Base-by-base conservation (phyloP, 163 green algal species). In the Trebouxiophyceae sp. region DNA sequence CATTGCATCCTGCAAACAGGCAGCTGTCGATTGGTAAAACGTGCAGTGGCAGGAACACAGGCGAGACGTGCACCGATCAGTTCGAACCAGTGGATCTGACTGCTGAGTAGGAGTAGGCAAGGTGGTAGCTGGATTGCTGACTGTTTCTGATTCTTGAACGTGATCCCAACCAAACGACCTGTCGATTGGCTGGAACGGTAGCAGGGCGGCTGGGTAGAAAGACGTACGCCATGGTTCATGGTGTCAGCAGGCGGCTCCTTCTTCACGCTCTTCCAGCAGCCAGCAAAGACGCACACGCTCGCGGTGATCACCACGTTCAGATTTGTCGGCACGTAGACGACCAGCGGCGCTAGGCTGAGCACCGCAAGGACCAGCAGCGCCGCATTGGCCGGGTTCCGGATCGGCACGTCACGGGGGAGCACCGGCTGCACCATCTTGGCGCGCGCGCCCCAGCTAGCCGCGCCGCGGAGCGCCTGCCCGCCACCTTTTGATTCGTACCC, bases 1-100 rank as follows among this genome's bases (percentile, higher is more conserved):
- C 77, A 97, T 91, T 1, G 94, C 94, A 65, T 98, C 93, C 77
- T 87, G 76, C 39, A 32, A n/a, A 4, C n/a, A 63, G 33, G 5
- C 22, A 28, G 32, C 33, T 26, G 44, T 12, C 8, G 31, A 44
- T n/a, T 7, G 50, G 3, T 3, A 22, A 44, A 3, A 33, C 22
- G 24, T 55, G 8, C 47, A 34, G 31, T 12, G 30, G 19, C 47
- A 39, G 5, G 27, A 6, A 23, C 39, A 39, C 24, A 58, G 19
- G 62, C 47, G 28, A 45, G 6, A 62, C 8, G 5, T 62, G 30
- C 28, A n/a, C 8, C 7, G 20, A 8, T 20, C 5, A 44, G 6
- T 39, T 45, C 24, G 50, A 16, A 59, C 6, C 6, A 8, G 26
- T 34, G 30, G 6, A 6, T 26, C 23, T 65, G 59, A n/a, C 6